Evolutionary conservation across 352 stramenopile genomes (phyloP).

Genomic region (Phytophthora sp.): DNA sequence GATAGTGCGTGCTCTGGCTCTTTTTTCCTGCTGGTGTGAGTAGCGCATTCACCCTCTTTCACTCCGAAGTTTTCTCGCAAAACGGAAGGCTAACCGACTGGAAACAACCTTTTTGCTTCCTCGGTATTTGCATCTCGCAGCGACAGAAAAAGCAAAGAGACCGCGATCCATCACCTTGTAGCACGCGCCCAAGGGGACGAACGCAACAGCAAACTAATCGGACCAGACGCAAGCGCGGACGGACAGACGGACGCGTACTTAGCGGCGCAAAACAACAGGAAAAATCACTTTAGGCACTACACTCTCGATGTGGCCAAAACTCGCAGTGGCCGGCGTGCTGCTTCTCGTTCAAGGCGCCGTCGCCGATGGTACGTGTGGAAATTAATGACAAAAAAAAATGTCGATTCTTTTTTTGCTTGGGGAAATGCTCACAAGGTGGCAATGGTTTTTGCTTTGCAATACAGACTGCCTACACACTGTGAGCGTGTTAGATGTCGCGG

Average conservation of each 20-base stretch:
- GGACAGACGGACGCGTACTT: constrained; percentile 16
- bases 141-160: constrained; percentile 3
- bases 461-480: constrained; percentile 66
- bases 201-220: constrained; percentile 11
- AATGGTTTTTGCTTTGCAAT: constrained; percentile 4
- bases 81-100: constrained; percentile 45
- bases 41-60: constrained; percentile 34
- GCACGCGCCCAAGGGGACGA: constrained; percentile 6
- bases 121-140: constrained; percentile 39
- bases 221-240: constrained; percentile 6
- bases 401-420: background rate
- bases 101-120: constrained; percentile 35
- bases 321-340: constrained; percentile 28
- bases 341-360: constrained; percentile 11
- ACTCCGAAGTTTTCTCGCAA: constrained; percentile 41
- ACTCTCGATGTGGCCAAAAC: constrained; percentile 36
- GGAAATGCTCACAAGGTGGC: constrained; percentile 7
- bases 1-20: constrained; percentile 19
- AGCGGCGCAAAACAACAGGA: constrained; percentile 1
- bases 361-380: constrained; percentile 14
- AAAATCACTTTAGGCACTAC: constrained; percentile 10
- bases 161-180: constrained; percentile 1
- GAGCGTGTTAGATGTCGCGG: constrained; percentile 65
- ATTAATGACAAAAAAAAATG: background rate
- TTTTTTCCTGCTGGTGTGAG: constrained; percentile 25